Percentiles rank a stretch among this genome's conserved stretches.
These are phyloP conservation scores for Vanrija sp. DNA, from an alignment of 1,284 basidiomycete genomes.

Conservation along the genomic window DNA sequence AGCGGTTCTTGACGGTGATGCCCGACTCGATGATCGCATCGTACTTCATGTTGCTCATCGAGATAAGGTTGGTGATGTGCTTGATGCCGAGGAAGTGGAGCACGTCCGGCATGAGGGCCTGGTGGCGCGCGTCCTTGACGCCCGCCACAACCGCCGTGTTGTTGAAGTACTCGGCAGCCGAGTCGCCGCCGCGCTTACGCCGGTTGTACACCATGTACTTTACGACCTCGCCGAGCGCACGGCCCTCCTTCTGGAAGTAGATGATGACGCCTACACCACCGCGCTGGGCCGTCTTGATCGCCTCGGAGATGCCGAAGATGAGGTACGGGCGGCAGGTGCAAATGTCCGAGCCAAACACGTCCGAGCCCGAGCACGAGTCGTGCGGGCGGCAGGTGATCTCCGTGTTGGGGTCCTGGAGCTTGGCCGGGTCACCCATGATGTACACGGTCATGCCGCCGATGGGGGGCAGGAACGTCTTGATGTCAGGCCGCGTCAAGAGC, in stretches of 20 bases:
- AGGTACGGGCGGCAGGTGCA: conserved; percentile 92
- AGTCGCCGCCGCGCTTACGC: conserved; percentile 88
- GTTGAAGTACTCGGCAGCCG: conserved; percentile 89
- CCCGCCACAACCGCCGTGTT: conserved; percentile 89
- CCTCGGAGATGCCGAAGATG: conserved; percentile 89
- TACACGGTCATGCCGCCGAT: conserved; percentile 90
- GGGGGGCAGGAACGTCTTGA: conserved; percentile 92
- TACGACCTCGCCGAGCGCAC: conserved; percentile 80
- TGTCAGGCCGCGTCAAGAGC: conserved; percentile 87
- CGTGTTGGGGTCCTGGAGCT: conserved; percentile 70
- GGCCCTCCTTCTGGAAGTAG: conserved; percentile 84
- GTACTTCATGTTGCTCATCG: conserved; percentile 84
- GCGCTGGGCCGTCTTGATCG: conserved; percentile 76
- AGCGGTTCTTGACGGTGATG: conserved; percentile 75
- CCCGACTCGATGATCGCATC: conserved; percentile 84
- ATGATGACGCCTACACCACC: conserved; percentile 89
- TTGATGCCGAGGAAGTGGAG: conserved; percentile 89
- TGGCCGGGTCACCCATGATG: conserved; percentile 83
- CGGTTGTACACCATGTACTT: conserved; percentile 86
- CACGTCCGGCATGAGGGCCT: conserved; percentile 93
- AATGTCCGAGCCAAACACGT: conserved; percentile 65
- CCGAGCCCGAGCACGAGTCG: conserved; percentile 72
- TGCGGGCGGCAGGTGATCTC: conserved; percentile 89
- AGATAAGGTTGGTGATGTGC: conserved; percentile 84
- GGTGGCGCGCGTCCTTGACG: conserved; percentile 94